These are phyloP conservation scores for Carallia pectinifolia DNA, from an alignment of 345 rosid species.

Conservation along the genomic window DNA sequence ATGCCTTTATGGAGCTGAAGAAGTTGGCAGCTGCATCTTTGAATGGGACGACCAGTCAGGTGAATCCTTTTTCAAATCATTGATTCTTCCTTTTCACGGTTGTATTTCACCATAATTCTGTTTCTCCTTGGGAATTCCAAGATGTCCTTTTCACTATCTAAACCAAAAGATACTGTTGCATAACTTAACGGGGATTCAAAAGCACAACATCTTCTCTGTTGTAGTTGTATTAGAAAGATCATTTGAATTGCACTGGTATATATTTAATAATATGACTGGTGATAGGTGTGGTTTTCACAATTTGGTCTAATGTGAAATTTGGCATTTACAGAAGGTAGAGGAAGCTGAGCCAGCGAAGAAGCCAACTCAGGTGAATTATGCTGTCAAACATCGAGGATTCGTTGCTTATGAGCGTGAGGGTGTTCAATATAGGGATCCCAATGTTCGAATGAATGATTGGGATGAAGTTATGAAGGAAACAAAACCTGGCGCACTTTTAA, in stretches of 20 bases:
- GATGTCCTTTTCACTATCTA: too few species aligned
- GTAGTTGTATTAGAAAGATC: not conserved
- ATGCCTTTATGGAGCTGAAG: slow-evolving; percentile 92
- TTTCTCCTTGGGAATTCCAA: too few species aligned
- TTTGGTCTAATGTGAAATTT: slow-evolving; percentile 8
- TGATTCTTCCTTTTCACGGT: not conserved
- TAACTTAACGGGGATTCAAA: not conserved
- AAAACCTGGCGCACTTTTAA: slow-evolving; percentile 77
- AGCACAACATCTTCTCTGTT: not conserved
- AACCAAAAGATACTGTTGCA: too few species aligned
- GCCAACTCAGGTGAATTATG: slow-evolving; percentile 62
- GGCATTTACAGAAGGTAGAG: slow-evolving; percentile 37
- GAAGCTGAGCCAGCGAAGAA: slow-evolving; percentile 42
- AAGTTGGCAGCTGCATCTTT: slow-evolving; percentile 66
- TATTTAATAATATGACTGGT: not conserved
- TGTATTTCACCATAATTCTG: not conserved
- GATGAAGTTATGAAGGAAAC: slow-evolving; percentile 86
- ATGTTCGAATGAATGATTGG: slow-evolving; percentile 82
- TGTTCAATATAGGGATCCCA: slow-evolving; percentile 85
- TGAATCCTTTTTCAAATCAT: slow-evolving; percentile 12
- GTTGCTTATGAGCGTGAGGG: slow-evolving; percentile 92
- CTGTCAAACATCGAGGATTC: slow-evolving; percentile 84
- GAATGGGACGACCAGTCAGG: slow-evolving; percentile 46
- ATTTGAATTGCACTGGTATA: not conserved
- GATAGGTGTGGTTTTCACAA: not conserved